phyloP scores from a whole-genome alignment of 2,329 filamentous ascomycete species.

The Magnaporthales sp. region DNA sequence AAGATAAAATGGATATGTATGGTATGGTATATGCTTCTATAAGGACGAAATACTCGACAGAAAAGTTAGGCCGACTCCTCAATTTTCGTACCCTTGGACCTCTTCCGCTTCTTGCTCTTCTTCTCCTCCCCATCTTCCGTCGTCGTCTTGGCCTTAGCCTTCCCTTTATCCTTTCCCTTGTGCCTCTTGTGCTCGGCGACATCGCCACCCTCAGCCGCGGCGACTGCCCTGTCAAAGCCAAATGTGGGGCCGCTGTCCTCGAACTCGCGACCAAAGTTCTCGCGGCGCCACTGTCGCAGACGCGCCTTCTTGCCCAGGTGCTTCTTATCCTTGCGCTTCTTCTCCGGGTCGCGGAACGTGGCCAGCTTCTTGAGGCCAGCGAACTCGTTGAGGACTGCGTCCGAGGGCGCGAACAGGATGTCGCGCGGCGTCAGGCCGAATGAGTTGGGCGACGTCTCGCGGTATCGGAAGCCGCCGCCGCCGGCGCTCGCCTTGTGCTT shows the following conservation, averaged over 20 bases:
- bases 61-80: conserved; percentile 6
- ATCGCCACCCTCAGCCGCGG: conserved; percentile 15
- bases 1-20: neutral
- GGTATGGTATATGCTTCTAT: neutral
- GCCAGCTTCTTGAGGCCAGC: conserved; percentile 93
- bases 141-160: conserved; percentile 18
- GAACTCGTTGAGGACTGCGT: conserved; percentile 79
- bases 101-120: conserved; percentile 43
- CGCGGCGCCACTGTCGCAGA: conserved; percentile 73
- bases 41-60: neutral
- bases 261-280: conserved; percentile 52
- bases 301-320: conserved; percentile 86
- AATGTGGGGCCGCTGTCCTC: conserved; percentile 48
- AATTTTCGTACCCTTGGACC: conserved; percentile 36
- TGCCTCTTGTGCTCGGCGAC: conserved; percentile 20
- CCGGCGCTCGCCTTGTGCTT: conserved; percentile 22
- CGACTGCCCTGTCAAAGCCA: conserved; percentile 38
- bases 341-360: conserved; percentile 76
- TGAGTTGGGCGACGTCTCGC: conserved; percentile 81
- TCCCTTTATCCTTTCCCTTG: conserved; percentile 21
- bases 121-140: conserved; percentile 17
- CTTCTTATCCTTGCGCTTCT: conserved; percentile 86
- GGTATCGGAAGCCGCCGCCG: conserved; percentile 68
- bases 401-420: conserved; percentile 80
- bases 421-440: conserved; percentile 87